These are phyloP conservation scores for Articulospora tetracladia DNA, from an alignment of 495 filamentous ascomycete species.

Conservation along the genomic window DNA sequence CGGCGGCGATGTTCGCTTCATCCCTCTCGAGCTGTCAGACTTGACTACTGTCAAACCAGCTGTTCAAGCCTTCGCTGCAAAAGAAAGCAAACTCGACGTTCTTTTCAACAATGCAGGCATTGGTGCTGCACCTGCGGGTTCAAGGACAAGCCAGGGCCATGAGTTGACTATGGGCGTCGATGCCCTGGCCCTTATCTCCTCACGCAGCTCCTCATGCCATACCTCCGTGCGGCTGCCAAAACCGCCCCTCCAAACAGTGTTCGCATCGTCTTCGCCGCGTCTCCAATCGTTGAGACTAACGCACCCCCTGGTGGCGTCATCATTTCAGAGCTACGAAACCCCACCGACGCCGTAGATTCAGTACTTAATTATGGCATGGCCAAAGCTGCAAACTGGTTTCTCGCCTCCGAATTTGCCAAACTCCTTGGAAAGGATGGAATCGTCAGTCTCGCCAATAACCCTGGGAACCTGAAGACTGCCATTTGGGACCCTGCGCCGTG, in stretches of 20 bases:
- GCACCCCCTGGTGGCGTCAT: constrained; percentile 23
- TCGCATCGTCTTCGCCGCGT: constrained; percentile 38
- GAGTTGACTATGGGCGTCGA: constrained; percentile 30
- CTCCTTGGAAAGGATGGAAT: constrained; percentile 14
- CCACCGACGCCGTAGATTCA: not conserved
- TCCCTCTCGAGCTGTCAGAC: constrained; percentile 47
- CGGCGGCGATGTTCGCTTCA: constrained; percentile 39
- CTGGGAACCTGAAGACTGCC: constrained; percentile 38
- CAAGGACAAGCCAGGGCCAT: constrained; percentile 30
- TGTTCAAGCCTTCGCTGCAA: constrained; percentile 34
- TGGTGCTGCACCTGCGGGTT: constrained; percentile 23
- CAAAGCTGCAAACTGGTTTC: constrained; percentile 31
- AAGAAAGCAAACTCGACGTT: constrained; percentile 43
- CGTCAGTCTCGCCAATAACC: constrained; percentile 31
- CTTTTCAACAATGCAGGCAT: constrained; percentile 57
- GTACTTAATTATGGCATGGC: constrained; percentile 28
- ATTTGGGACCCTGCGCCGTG: constrained; percentile 30
- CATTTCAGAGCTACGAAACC: constrained; percentile 14
- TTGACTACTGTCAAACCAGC: constrained; percentile 45
- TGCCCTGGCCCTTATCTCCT: constrained; percentile 37
- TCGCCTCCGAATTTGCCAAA: constrained; percentile 25
- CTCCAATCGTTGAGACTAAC: constrained; percentile 12
- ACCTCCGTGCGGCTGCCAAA: constrained; percentile 29
- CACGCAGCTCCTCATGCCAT: constrained; percentile 41
- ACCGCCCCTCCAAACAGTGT: constrained; percentile 23